Evolutionary conservation across 805 yeast species (phyloP).

Genomic region (Groenewaldozyma salmanticensis): DNA sequence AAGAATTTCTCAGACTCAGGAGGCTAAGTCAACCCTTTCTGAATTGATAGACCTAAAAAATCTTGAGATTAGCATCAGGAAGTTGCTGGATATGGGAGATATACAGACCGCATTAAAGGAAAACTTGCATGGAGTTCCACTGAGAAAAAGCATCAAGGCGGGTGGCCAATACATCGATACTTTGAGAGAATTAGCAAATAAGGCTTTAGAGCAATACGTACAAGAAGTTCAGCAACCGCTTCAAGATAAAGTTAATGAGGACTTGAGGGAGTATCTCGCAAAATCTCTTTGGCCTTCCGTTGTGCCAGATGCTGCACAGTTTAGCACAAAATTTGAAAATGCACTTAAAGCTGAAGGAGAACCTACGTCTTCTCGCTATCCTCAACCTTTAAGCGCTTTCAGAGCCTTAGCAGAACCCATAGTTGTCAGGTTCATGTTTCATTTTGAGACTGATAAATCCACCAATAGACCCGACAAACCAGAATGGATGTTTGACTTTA

Average conservation of each 20-base stretch:
- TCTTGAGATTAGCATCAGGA: background rate
- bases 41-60: background rate
- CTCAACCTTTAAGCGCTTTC: slow-evolving; percentile 25
- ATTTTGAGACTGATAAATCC: slow-evolving; percentile 46
- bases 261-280: slow-evolving; percentile 1
- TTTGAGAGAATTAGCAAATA: slow-evolving; percentile 2
- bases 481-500: slow-evolving; percentile 55
- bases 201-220: slow-evolving; percentile 3
- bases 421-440: slow-evolving; percentile 44
- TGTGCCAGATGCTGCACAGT: slow-evolving; percentile 1
- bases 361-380: slow-evolving; percentile 2
- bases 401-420: slow-evolving; percentile 38
- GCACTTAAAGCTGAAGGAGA: slow-evolving; percentile 3
- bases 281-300: slow-evolving; percentile 9
- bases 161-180: background rate
- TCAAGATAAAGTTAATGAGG: background rate
- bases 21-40: background rate
- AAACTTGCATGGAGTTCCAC: background rate
- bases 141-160: background rate
- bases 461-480: slow-evolving; percentile 61
- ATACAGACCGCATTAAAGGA: background rate
- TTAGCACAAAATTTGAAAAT: slow-evolving; percentile 1
- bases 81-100: background rate
- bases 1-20: background rate
- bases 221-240: background rate